Evolutionary conservation across 2,329 filamentous ascomycete genomes (phyloP), one percentile per base, ranked within the genome.

Genomic region (Xylaria sp.): DNA sequence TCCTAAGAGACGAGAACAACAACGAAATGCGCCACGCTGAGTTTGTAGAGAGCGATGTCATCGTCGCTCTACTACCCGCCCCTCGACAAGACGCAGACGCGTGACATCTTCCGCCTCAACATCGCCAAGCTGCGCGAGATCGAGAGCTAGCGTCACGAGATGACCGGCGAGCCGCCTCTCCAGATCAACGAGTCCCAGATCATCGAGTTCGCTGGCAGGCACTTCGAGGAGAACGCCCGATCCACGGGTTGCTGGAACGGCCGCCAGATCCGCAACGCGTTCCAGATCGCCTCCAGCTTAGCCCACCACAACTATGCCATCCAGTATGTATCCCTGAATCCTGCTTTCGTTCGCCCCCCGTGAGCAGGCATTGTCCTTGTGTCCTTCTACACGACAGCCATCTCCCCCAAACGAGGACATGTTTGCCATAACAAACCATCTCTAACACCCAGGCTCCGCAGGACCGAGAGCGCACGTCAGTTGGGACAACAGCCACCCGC

Each of bases 31-130:
- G 79, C 0, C 81, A 82, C 34, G 79, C 79, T 0, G 81, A 82
- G 69, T 81, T 80, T 18, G 78, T 83, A 1, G 80, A 83, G 65
- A 81, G 80, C 55, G 80, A 83, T 28, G 80, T 83, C n/a, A 82
- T 83, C 8, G 78, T 83, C 74, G n/a, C 68, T 79, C 12, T 77
- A 78, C 70, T 79, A 81, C 69, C 80, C 80, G 8, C 81, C 79
- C 0, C 76, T 83, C 0, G 77, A 78, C 56, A 79, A 79, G 74
- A 72, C 75, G 0, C 80, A 83, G 68, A 82, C 81, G 1, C 78
- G 77, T 15, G 80, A 82, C 15, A 82, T 84, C 65, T 83, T 83
- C 80, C 78, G 76, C 3, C 72, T 81, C 37, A 83, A 83, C 69
- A 78, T 83, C 9, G 55, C 71, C 41, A 81, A 81, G 74, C 78